Percentiles rank a stretch among this genome's conserved stretches.
Conservation (phyloP, 345 rosid species). For the Eucalyptus marginata region DNA sequence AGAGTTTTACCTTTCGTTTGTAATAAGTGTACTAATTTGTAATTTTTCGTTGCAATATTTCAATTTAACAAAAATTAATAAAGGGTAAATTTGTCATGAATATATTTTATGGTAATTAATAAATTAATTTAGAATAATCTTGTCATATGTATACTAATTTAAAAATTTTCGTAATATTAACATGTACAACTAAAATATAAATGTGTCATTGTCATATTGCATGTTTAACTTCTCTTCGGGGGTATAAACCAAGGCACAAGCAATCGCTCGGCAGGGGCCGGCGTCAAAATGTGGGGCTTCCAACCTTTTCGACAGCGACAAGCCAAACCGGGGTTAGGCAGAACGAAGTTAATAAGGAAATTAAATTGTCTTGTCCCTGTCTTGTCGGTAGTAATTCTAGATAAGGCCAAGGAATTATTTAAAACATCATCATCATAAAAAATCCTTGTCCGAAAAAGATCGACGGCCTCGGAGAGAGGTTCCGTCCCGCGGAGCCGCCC, state of each 20-base stretch:
- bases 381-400: not conserved
- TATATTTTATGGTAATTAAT: too few species aligned
- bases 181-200: not conserved
- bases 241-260: not conserved
- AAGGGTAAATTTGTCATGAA: too few species aligned
- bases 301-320: not conserved
- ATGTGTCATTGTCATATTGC: not conserved
- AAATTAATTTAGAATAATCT: too few species aligned
- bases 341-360: not conserved
- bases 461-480: not conserved
- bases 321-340: not conserved
- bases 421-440: too few species aligned
- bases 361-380: not conserved
- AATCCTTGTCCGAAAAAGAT: not conserved
- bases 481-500: not conserved
- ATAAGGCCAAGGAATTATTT: not conserved
- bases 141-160: too few species aligned
- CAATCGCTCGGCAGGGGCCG: not conserved
- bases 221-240: not conserved
- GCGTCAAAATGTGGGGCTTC: not conserved
- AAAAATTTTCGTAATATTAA: too few species aligned
- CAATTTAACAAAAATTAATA: too few species aligned
- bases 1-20: too few species aligned
- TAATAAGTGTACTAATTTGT: too few species aligned
- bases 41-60: rapidly evolving